These are phyloP conservation scores for Spergularia bocconei DNA, from an alignment of 148 eudicot species.

Conservation along the genomic window DNA sequence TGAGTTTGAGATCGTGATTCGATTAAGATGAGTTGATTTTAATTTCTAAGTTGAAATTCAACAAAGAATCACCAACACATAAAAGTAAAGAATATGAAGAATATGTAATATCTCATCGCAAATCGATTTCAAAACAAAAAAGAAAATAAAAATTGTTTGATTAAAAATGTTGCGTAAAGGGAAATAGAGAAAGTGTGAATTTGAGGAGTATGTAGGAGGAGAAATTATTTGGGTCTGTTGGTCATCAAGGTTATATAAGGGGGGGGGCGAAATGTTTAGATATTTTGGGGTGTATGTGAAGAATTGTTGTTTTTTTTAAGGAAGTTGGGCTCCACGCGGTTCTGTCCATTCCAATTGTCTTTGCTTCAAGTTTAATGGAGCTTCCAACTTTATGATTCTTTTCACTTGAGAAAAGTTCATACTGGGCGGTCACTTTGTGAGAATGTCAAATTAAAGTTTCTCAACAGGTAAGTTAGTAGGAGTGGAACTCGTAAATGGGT, in stretches of 20 bases:
- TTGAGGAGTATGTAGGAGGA: neutral
- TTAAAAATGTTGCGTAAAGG: neutral
- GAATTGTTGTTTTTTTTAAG: neutral
- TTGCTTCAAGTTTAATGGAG: slow-evolving; percentile 10
- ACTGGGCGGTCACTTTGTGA: neutral
- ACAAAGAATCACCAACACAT: neutral
- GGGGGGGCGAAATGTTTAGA: slow-evolving; percentile 7
- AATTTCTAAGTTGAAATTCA: slow-evolving; percentile 21
- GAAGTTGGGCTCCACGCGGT: slow-evolving; percentile 28
- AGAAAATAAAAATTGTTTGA: neutral
- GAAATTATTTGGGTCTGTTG: slow-evolving; percentile 8
- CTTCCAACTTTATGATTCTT: neutral
- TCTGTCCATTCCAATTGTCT: neutral
- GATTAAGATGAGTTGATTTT: slow-evolving; percentile 27
- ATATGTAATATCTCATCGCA: slow-evolving; percentile 24
- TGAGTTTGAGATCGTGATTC: slow-evolving; percentile 19
- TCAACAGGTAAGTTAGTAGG: too few relatives aligned
- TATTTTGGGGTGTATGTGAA: neutral
- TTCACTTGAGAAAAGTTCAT: neutral
- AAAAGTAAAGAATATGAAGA: slow-evolving; percentile 7
- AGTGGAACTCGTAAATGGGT: too few relatives aligned
- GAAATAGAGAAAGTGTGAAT: neutral
- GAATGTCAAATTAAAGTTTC: neutral
- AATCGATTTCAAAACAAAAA: too few relatives aligned
- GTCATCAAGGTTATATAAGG: slow-evolving; percentile 19